Conservation (phyloP, 768 basidiomycete genomes). For the Clitopilus hobsonii region DNA sequence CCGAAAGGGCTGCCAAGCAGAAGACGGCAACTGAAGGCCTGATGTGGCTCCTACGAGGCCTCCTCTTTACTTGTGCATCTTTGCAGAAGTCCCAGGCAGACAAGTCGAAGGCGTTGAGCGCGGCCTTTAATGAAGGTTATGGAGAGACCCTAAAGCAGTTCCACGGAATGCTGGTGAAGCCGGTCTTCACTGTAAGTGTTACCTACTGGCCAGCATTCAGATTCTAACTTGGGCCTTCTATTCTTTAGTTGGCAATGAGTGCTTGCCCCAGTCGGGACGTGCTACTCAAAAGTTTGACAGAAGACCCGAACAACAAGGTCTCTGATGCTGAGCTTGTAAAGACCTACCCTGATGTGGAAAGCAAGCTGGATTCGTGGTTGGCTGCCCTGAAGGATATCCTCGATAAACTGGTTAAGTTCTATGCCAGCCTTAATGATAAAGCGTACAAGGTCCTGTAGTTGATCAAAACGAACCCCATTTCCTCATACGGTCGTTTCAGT, state of each 20-base stretch:
- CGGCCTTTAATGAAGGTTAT: conserved; percentile 79
- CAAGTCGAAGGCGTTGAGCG: conserved; percentile 55
- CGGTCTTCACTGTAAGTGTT: conserved; percentile 48
- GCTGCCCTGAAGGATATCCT: conserved; percentile 54
- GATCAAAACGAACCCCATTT: neutral
- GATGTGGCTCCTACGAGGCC: conserved; percentile 90
- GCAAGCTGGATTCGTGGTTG: conserved; percentile 57
- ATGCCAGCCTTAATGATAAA: conserved; percentile 24
- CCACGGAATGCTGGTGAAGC: conserved; percentile 76
- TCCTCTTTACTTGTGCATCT: conserved; percentile 84
- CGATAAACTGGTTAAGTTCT: conserved; percentile 50
- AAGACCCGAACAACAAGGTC: conserved; percentile 25
- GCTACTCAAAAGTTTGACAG: conserved; percentile 65
- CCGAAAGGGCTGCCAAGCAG: conserved; percentile 87
- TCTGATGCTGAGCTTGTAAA: conserved; percentile 45
- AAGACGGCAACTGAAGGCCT: conserved; percentile 85
- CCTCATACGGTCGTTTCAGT: neutral
- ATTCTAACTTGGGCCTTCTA: neutral
- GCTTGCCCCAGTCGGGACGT: conserved; percentile 62
- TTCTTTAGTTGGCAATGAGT: conserved; percentile 52
- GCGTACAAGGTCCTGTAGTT: conserved; percentile 24
- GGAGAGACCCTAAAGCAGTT: conserved; percentile 76
- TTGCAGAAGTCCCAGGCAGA: conserved; percentile 70
- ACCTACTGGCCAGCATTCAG: neutral
- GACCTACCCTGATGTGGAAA: conserved; percentile 19